phyloP scores from a whole-genome alignment of 2,329 filamentous ascomycete species.

The Laburnicola sp. region DNA sequence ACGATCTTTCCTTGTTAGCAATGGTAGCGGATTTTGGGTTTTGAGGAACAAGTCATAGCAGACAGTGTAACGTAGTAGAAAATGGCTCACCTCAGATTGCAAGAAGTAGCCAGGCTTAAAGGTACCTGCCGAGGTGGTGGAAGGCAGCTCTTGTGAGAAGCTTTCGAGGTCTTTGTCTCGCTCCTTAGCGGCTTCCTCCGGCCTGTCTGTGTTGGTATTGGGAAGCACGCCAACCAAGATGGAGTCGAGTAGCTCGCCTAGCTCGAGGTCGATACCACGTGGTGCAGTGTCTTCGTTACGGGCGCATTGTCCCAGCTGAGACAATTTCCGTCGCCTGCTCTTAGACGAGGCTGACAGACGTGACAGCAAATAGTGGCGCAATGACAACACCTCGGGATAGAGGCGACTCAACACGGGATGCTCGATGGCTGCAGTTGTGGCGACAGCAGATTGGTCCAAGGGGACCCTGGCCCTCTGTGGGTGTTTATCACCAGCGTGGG shows the following conservation, averaged over 20 bases:
- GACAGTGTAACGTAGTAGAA: background rate
- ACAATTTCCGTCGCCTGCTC: slow-evolving; percentile 52
- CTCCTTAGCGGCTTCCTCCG: slow-evolving; percentile 51
- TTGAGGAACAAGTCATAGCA: background rate
- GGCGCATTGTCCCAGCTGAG: slow-evolving; percentile 35
- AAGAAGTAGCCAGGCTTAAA: slow-evolving; percentile 39
- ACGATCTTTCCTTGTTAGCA: slow-evolving; percentile 48
- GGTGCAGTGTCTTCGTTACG: slow-evolving; percentile 43
- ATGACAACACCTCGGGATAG: slow-evolving; percentile 66
- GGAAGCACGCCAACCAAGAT: slow-evolving; percentile 62
- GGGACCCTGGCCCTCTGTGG: slow-evolving; percentile 30
- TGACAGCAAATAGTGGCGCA: slow-evolving; percentile 71
- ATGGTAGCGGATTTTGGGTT: slow-evolving; percentile 4
- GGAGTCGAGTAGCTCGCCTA: slow-evolving; percentile 67
- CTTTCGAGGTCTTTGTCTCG: slow-evolving; percentile 46
- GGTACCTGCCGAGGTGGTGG: slow-evolving; percentile 32
- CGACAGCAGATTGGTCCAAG: slow-evolving; percentile 37
- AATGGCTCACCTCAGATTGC: slow-evolving; percentile 50
- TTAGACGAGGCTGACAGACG: slow-evolving; percentile 69
- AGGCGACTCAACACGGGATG: slow-evolving; percentile 70
- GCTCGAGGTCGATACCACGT: slow-evolving; percentile 31
- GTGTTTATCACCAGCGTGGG: slow-evolving; percentile 21
- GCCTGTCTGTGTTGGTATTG: slow-evolving; percentile 52
- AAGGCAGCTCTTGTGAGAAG: slow-evolving; percentile 51
- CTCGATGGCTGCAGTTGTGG: slow-evolving; percentile 40